Base-by-base conservation (phyloP, 192 early-diverging fungal genomes). In the Chytriomyces sp. region DNA sequence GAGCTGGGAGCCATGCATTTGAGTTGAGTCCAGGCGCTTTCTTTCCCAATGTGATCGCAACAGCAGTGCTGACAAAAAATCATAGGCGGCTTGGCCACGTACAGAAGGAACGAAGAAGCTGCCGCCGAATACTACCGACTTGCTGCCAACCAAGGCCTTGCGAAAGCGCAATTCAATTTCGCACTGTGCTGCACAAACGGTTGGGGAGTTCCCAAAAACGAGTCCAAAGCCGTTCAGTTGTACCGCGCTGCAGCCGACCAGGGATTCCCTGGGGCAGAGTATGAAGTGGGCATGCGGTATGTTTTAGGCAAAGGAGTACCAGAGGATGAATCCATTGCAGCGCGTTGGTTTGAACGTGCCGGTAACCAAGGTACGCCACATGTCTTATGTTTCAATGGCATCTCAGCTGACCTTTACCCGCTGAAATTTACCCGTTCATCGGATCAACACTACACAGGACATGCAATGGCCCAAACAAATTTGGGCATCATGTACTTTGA, bases 91-190 rank as follows among this genome's bases (percentile, higher is more conserved):
- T 20, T 57, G 16, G 53, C 16, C 20, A 57, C 53, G 53, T 57
- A 57, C 20, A 13, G 53, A 13, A 57, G 20, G 20, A 20, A 57
- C 53, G 53, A 57, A 57, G 20, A 57, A 57, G 53, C 20, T 57
- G 53, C 64, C 1, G 64, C 64, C 6, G 44, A 65, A 65, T 65
- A 65, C 3, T 65, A n/a, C 24, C 26, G 44, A n/a, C 64, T 65
- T 43, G 64, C 64, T 45, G 64, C 64, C 18, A 65, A 65, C 1
- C 64, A 65, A 65, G 64, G 24, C 24, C 64, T 65, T 45, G 64
- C 64, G 24, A 43, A 26, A 26, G 64, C 64, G 16, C 18, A 65
- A 65, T 65, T 26, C 64, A 43, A 65, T 45, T 65, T 43, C 6
- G 64, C 18, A 3, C 13, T 45, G 16, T 26, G 28, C 24, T 24